Conservation (phyloP, 1,139 yeast genomes). For the Ogataea hybrid region DNA sequence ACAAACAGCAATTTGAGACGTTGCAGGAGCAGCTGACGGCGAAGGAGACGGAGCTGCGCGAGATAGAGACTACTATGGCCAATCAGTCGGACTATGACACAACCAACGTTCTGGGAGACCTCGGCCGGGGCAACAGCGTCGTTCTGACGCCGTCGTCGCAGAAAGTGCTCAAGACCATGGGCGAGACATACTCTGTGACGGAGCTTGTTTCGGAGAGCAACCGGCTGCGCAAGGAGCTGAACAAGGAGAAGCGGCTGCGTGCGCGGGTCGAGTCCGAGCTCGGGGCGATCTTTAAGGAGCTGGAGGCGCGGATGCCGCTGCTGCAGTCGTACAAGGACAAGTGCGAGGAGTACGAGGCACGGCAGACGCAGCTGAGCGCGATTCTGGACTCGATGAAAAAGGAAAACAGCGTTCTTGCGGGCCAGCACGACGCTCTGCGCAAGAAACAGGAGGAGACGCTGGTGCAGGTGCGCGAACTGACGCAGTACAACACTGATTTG, state of each 20-base stretch:
- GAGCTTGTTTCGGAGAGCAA: slow-evolving; percentile 68
- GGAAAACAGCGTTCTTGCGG: slow-evolving; percentile 37
- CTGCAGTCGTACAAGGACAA: slow-evolving; percentile 65
- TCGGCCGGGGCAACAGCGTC: slow-evolving; percentile 13
- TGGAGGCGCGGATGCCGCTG: slow-evolving; percentile 79
- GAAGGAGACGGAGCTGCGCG: slow-evolving; percentile 35
- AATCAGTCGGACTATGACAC: slow-evolving; percentile 34
- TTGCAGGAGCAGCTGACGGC: slow-evolving; percentile 22
- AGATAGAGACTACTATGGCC: slow-evolving; percentile 44
- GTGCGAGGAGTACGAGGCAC: slow-evolving; percentile 45
- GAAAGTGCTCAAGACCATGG: slow-evolving; percentile 24
- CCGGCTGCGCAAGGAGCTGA: slow-evolving; percentile 61
- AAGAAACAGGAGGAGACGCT: slow-evolving; percentile 37
- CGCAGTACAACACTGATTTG: slow-evolving; percentile 64
- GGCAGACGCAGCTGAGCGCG: slow-evolving; percentile 50
- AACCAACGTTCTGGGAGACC: slow-evolving; percentile 26
- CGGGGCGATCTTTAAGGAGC: slow-evolving; percentile 67
- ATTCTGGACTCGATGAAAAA: slow-evolving; percentile 45
- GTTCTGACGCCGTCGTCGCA: slow-evolving; percentile 25
- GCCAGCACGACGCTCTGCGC: slow-evolving; percentile 31
- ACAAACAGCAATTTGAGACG: slow-evolving; percentile 22
- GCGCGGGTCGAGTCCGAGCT: slow-evolving; percentile 68
- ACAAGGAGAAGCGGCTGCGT: slow-evolving; percentile 70
- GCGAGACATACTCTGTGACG: slow-evolving; percentile 62
- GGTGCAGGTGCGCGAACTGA: slow-evolving; percentile 41